Conservation (phyloP, 2,329 filamentous ascomycete genomes). For the Colletotrichum aenigma region DNA sequence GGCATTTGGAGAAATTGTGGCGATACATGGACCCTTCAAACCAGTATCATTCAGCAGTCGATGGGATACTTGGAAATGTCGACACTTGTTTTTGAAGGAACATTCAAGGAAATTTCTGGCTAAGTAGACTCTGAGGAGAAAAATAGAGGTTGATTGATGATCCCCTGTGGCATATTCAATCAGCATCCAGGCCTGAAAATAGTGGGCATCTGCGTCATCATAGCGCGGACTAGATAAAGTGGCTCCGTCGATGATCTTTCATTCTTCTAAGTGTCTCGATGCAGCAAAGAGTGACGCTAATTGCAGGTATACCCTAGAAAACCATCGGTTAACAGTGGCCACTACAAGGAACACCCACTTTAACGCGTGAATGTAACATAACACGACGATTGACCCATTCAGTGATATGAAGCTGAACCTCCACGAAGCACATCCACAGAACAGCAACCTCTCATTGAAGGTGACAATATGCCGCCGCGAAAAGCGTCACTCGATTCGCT, state of each 20-base stretch:
- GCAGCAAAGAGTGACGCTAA: background rate
- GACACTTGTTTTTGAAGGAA: background rate
- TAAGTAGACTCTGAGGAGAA: background rate
- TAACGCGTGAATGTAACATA: background rate
- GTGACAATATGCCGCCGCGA: background rate
- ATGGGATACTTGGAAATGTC: background rate
- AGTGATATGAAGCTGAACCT: background rate
- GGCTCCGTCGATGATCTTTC: background rate
- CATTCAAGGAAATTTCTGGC: background rate
- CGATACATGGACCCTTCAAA: background rate
- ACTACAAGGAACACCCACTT: background rate
- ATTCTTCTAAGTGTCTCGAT: background rate
- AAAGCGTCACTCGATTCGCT: background rate
- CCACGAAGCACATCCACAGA: background rate
- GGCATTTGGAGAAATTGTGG: background rate
- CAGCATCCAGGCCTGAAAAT: background rate
- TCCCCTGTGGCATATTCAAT: background rate
- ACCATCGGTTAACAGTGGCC: accelerated
- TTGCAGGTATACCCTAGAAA: background rate
- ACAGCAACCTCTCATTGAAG: background rate
- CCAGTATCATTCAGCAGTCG: background rate
- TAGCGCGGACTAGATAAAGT: background rate
- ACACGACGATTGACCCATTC: background rate
- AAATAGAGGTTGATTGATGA: background rate
- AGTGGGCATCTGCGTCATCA: background rate